phyloP scores from a whole-genome alignment of 2,329 filamentous ascomycete species.

The Diplodia scrobiculata region DNA sequence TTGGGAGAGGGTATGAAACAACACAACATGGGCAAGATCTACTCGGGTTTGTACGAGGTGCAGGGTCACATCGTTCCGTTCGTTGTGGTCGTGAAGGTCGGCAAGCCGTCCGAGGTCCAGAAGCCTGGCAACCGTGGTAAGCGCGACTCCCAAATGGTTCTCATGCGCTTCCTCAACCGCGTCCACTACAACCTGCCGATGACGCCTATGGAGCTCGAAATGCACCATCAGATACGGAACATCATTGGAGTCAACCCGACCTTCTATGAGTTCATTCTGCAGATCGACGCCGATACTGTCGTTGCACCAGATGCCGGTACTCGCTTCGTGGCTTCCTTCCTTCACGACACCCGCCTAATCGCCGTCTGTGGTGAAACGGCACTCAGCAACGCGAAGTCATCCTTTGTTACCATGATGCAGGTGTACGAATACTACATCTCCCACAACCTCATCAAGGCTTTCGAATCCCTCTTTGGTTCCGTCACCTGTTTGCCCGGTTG shows the following conservation, averaged over 20 bases:
- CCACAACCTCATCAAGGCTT: conserved; percentile 94
- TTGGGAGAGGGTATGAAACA: conserved; percentile 94
- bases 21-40: conserved; percentile 99
- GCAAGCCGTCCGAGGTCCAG: conserved; percentile 74
- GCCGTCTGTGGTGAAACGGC: conserved; percentile 93
- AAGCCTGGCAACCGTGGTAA: conserved; percentile 94
- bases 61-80: conserved; percentile 98
- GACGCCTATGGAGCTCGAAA: conserved; percentile 94
- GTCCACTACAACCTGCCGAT: conserved; percentile 97
- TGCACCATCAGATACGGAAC: conserved; percentile 98
- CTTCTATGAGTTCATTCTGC: conserved; percentile 95
- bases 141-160: conserved; percentile 96
- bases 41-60: conserved; percentile 96
- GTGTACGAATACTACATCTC: conserved; percentile 99
- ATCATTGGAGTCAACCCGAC: conserved; percentile 98
- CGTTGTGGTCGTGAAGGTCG: conserved; percentile 94
- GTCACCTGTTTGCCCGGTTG: conserved; percentile 98
- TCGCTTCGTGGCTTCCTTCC: conserved; percentile 86
- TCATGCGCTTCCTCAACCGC: conserved; percentile 99
- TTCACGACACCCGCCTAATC: conserved; percentile 90
- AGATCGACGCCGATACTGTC: conserved; percentile 96
- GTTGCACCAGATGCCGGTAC: conserved; percentile 87
- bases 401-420: conserved; percentile 97
- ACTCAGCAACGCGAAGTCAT: conserved; percentile 87
- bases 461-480: conserved; percentile 94